Base-by-base conservation (phyloP, 2,329 filamentous ascomycete genomes). In the Keithomyces neogunnii region DNA sequence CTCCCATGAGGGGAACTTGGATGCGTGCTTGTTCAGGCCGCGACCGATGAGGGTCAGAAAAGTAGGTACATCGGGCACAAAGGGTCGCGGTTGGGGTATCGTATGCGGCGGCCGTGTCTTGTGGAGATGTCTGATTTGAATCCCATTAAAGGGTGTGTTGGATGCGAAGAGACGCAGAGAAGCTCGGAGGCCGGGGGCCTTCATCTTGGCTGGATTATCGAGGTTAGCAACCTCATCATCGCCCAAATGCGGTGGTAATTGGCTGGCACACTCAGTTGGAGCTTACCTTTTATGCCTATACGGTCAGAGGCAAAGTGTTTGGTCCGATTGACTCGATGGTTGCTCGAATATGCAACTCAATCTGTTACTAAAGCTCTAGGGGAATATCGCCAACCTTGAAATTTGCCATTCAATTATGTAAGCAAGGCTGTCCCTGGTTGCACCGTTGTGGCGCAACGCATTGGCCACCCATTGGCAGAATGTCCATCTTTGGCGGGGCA, bases 41-140 rank as follows among this genome's bases (percentile, higher is more conserved):
- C 93, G 91, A 60, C 93, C 93, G 69, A 97, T 96, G 53, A 96
- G 77, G 36, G 81, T 89, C 56, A 97, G 84, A 70, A 99, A 96
- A 13, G 91, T 93, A 60, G 78, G 66, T 40, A 89, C 82, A 66
- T 96, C 85, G 33, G 91, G 92, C 39, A 95, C 84, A 62, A 95
- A 90, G 1, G 89, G 88, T 38, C 86, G 95, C 1, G 90, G 86
- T 29, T 76, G 64, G 3, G 91, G 91, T 33, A 81, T 71, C 5
- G 65, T 60, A 43, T 63, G 72, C 11, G 63, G 55, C 36, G 68
- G 60, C 52, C 66, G 60, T 53, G 68, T 66, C 62, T 68, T 70
- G 62, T 75, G 71, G 39, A 73, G 66, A 61, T 69, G 72, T 68
- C 74, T 63, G 53, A 66, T 62, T 56, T 75, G 73, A 46, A 64